Evolutionary conservation across 345 rosid species (phyloP).

Genomic region (Salix exigua): DNA sequence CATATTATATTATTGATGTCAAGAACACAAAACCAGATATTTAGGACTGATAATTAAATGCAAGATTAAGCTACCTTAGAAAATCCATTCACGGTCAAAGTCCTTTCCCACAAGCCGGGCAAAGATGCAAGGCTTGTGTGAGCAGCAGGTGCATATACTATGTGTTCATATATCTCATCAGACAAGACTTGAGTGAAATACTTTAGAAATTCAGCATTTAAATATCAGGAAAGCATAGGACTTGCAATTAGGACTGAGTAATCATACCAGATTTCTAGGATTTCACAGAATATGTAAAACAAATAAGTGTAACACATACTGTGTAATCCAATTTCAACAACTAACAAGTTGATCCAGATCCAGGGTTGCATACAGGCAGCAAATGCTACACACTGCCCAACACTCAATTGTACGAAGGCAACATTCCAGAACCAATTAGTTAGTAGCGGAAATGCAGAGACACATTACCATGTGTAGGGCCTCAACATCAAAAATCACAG

Average conservation of each 20-base stretch:
- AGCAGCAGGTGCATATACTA: slow-evolving; percentile 80
- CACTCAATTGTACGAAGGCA: too few species aligned
- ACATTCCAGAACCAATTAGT: too few species aligned
- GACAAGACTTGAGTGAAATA: slow-evolving; percentile 56
- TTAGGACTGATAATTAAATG: background rate
- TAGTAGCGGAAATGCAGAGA: too few species aligned
- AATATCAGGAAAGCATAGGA: background rate
- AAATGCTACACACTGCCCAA: too few species aligned
- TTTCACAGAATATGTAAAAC: background rate
- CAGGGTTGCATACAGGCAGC: background rate
- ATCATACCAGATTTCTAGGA: slow-evolving; percentile 84
- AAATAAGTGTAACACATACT: background rate
- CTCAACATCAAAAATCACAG: too few species aligned
- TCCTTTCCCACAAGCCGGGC: slow-evolving; percentile 91
- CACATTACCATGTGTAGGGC: too few species aligned
- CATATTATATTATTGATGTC: background rate
- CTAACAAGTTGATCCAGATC: background rate
- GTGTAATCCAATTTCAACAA: background rate
- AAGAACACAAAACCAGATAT: background rate
- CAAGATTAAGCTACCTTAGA: slow-evolving; percentile 61
- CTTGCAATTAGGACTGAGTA: background rate
- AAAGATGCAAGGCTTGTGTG: slow-evolving; percentile 94
- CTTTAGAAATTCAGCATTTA: slow-evolving; percentile 18
- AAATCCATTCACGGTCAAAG: slow-evolving; percentile 89
- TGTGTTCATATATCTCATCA: slow-evolving; percentile 97